Evolutionary conservation across 1,139 yeast species (phyloP), one percentile per base, ranked within the genome.

Genomic region (Suhomyces kunorum): DNA sequence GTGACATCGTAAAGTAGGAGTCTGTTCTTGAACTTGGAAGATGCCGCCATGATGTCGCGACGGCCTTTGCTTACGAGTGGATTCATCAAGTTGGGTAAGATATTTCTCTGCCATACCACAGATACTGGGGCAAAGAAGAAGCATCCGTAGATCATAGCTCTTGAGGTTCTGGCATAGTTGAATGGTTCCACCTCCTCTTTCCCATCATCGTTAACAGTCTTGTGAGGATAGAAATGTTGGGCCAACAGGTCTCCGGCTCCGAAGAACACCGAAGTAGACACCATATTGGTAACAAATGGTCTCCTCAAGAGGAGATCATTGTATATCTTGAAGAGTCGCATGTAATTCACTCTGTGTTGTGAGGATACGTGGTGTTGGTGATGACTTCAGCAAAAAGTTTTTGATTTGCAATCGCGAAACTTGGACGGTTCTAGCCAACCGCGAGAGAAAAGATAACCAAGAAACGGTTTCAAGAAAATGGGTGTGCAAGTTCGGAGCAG

Each of bases 181-280:
- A 38, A 39, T 15, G 36, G 42, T 31, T 42, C 51, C 42, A 27
- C 41, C 11, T 52, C 54, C 9, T 58, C 61, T 24, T 43, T 45
- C 9, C 49, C 50, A 12, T 50, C 43, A 16, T 42, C 39, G 8
- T 48, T 49, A 16, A 40, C 45, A 26, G 45, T 42, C 38, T 47
- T 50, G 36, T 63, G 68, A 3, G 80, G 76, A 55, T 81, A 81
- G 8, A 74, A 52, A 1, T 61, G 39, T 56, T 88, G 96, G 0
- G 96, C 95, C 22, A 84, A 53, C 1, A 68, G 61, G 55, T 88
- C 96, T 3, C 96, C 96, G 2, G 77, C 45, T 0, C 87, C 92
- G 58, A 87, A 87, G 24, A 87, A 66, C 19, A 79, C 45, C 7
- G 84, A 83, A 1, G 83, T 76, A 38, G 80, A 66, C 23, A 72